Conservation (phyloP, 306 rosid species). For the Lotus japonicus region DNA sequence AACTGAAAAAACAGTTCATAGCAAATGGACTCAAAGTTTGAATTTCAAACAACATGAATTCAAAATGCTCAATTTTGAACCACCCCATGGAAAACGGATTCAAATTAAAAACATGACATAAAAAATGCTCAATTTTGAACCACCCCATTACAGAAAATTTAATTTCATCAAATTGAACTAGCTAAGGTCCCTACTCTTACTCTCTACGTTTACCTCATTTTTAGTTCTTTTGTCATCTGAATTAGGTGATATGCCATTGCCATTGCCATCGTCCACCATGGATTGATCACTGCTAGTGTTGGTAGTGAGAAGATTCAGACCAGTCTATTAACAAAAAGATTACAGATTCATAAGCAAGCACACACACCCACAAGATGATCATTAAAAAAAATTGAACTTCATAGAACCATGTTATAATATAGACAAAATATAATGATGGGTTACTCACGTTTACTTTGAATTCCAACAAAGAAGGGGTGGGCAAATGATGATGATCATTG, state of each 20-base stretch:
- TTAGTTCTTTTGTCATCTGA: constrained; percentile 35
- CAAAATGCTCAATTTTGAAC: too few species aligned
- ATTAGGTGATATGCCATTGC: constrained; percentile 37
- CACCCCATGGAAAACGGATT: not conserved
- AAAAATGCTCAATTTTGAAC: not conserved
- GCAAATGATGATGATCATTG: not conserved
- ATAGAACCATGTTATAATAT: too few species aligned
- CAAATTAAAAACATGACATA: not conserved
- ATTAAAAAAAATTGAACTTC: not conserved
- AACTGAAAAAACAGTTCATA: constrained; percentile 29
- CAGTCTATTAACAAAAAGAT: constrained; percentile 38
- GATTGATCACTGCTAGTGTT: constrained; percentile 58
- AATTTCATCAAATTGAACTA: not conserved
- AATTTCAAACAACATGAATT: too few species aligned
- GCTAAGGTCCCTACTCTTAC: too few species aligned
- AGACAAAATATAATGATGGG: not conserved
- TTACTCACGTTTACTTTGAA: constrained; percentile 53
- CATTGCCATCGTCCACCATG: constrained; percentile 45
- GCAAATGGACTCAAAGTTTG: too few species aligned
- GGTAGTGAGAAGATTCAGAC: constrained; percentile 66
- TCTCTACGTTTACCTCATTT: constrained; percentile 41
- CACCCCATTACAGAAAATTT: not conserved
- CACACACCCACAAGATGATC: not conserved
- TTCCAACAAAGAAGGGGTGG: constrained; percentile 14
- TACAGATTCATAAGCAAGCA: too few species aligned